Evolutionary conservation across 2,329 filamentous ascomycete species (phyloP), one percentile per base, ranked within the genome.

Genomic region (Pseudogymnoascus sp.): DNA sequence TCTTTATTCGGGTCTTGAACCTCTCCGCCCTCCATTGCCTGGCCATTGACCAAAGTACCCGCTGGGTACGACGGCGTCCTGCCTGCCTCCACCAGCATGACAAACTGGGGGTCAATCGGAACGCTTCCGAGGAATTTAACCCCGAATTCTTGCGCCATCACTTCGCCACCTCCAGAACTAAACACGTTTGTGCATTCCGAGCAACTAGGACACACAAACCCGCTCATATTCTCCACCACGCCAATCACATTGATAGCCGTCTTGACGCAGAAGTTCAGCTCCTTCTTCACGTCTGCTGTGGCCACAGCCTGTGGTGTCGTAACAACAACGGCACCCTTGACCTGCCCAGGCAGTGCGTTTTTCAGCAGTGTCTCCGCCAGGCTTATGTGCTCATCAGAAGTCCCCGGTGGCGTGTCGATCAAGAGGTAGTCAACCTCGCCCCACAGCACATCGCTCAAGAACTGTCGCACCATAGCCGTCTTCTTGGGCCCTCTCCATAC

Each of bases 401-500:
- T 99, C 2, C 94, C 94, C 0, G 94, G 94, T 10, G 94, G 94
- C 2, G 94, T 99, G 74, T 99, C 94, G 71, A 99, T 90, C 63
- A 99, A 83, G 0, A 99, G 81, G 72, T 90, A 97, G 73, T 97
- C 93, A n/a, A 90, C 84, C 25, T 87, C 83, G 61, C 85, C 83
- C 94, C 94, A 97, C 31, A 90, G 81, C 4, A 97, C 92, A 71
- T 97, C 92, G 1, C 89, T 88, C 29, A 99, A 80, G 72, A 99
- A 99, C 74, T 99, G 94, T 40, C 92, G 86, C 63, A 99, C 91
- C 94, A 99, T 99, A 59, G 94, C 94, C 4, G 94, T 99, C 78
- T 99, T 99, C 77, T 99, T 99, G 2, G 94, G 94, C 0, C 94
- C 94, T 60, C 94, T 85, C 94, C 94, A 99, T 39, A 99, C 94